Conservation (phyloP, 1,284 basidiomycete species). For the Moniliella sp. region DNA sequence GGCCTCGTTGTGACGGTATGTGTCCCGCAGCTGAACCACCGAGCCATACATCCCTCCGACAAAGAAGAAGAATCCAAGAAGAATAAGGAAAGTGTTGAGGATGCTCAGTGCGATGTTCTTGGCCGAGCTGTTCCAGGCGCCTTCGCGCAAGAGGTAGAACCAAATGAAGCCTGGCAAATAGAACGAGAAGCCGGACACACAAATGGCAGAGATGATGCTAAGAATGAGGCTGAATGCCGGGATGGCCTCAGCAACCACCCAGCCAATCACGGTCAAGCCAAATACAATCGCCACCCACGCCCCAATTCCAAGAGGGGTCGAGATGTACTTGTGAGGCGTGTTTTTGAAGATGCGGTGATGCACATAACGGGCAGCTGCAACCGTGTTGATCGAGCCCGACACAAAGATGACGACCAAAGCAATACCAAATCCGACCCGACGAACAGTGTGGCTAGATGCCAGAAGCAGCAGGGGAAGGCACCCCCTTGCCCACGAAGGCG, state of each 20-base stretch:
- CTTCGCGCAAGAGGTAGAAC: conserved; percentile 6
- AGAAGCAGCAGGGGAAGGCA: conserved; percentile 15
- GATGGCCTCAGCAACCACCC: conserved; percentile 15
- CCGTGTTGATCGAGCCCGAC: conserved; percentile 21
- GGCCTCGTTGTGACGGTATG: too few species aligned
- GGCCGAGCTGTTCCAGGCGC: too few species aligned
- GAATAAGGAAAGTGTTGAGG: too few species aligned
- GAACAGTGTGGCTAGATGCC: conserved; percentile 8
- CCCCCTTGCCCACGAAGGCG: conserved; percentile 14
- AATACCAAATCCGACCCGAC: conserved; percentile 19
- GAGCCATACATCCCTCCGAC: too few species aligned
- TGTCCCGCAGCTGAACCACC: too few species aligned
- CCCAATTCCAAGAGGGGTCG: conserved; percentile 13
- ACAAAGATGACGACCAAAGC: conserved; percentile 9
- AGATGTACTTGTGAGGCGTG: conserved; percentile 16
- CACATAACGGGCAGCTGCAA: conserved; percentile 12
- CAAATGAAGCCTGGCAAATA: conserved; percentile 39
- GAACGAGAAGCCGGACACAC: conserved; percentile 18
- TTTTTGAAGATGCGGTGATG: conserved; percentile 14
- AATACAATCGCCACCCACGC: conserved; percentile 7
- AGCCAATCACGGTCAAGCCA: conserved; percentile 8
- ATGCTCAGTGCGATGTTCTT: too few species aligned
- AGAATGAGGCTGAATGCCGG: conserved; percentile 16
- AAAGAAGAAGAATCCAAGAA: too few species aligned
- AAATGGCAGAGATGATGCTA: conserved; percentile 13